These are phyloP conservation scores for Albugo candida DNA, from an alignment of 352 stramenopile species.

Conservation along the genomic window DNA sequence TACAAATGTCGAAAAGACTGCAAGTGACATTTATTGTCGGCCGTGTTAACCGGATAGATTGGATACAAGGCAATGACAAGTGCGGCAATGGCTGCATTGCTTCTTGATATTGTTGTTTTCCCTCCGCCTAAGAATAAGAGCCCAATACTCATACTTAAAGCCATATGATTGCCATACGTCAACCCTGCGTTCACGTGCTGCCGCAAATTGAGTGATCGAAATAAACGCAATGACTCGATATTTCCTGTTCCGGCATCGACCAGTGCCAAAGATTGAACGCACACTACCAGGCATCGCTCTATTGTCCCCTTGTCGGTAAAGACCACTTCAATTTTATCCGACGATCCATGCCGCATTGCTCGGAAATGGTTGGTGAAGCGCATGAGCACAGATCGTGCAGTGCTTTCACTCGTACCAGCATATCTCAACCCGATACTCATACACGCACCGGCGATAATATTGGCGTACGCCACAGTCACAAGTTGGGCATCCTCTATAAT, in stretches of 20 bases:
- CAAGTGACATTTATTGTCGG: slow-evolving; percentile 87
- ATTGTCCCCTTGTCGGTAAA: slow-evolving; percentile 74
- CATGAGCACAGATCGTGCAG: slow-evolving; percentile 37
- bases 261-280: slow-evolving; percentile 83
- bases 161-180: slow-evolving; percentile 93
- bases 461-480: slow-evolving; percentile 87
- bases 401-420: slow-evolving; percentile 63
- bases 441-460: slow-evolving; percentile 88
- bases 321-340: slow-evolving; percentile 27
- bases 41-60: slow-evolving; percentile 80
- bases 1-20: slow-evolving; percentile 84
- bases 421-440: slow-evolving; percentile 91
- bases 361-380: slow-evolving; percentile 59
- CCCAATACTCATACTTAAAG: slow-evolving; percentile 85
- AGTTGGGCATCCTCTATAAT: slow-evolving; percentile 51
- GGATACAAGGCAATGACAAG: slow-evolving; percentile 91
- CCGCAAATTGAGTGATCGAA: slow-evolving; percentile 73
- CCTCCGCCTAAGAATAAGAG: slow-evolving; percentile 93
- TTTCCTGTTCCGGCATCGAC: slow-evolving; percentile 93
- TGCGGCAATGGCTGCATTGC: slow-evolving; percentile 81
- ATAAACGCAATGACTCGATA: slow-evolving; percentile 81
- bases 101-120: slow-evolving; percentile 79
- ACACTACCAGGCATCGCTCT: slow-evolving; percentile 85
- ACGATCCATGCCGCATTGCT: slow-evolving; percentile 35
- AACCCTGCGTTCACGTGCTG: slow-evolving; percentile 66